Base-by-base conservation (phyloP, 2,329 filamentous ascomycete genomes). In the Helicocarpus griseus region DNA sequence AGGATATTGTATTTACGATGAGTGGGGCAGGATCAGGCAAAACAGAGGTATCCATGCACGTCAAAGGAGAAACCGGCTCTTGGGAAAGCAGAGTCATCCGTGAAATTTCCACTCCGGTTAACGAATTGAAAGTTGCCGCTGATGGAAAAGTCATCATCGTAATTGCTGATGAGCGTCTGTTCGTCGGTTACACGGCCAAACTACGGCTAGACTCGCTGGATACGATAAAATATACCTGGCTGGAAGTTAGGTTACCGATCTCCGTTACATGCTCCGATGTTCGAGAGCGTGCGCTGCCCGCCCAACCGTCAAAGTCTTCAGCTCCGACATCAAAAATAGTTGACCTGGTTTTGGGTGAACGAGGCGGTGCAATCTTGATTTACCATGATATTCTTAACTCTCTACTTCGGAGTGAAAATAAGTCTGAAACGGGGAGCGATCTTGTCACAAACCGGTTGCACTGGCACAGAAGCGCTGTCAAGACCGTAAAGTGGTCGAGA, bases 401-500 rank as follows among this genome's bases (percentile, higher is more conserved):
- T 55, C 72, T 87, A 35, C 62, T 69, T 53, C 65, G 63, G 4
- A 64, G 65, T 36, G 70, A 74, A 51, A 76, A 75, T 48, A 67
- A 65, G 43, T 65, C 48, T 66, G 71, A 62, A 71, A 73, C 58
- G 68, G 70, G 62, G 50, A 63, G 60, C 55, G 56, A 69, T 31
- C 60, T 76, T 13, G 64, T 79, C 38, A 75, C 78, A 19, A 82
- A 84, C 52, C 86, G 85, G 56, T 75, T 90, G 49, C 93, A 97
- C 67, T 98, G 93, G 93, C 93, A 98, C 68, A 80, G 89, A 60
- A 83, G 84, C 59, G 81, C 85, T 46, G 89, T 96, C 7, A 84
- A 86, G 60, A 79, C 87, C 8, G 77, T 95, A 53, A 95, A 93
- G 68, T 97, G 90, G 87, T 96, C 93, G 13, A 77, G 77, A 58